Evolutionary conservation across 2,329 filamentous ascomycete species (phyloP), one percentile per base, ranked within the genome.

Genomic region (Incumbomyces delicatus): DNA sequence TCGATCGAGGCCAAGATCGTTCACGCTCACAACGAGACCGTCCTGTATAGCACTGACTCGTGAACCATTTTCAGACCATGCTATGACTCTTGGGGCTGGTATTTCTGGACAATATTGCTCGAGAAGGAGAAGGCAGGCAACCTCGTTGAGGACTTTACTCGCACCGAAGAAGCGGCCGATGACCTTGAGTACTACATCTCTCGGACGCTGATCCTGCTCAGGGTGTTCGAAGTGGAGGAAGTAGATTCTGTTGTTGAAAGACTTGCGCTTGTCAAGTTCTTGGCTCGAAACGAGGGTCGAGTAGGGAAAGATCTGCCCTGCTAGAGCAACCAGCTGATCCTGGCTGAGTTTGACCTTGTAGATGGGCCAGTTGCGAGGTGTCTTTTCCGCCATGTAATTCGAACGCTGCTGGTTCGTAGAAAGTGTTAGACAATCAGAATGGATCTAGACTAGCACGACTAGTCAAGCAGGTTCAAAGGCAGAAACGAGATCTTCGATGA

Each of bases 231-330:
- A 47, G 22, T 52, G 44, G 32, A 55, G 34, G 35, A 49, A 53
- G 46, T 55, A 55, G 48, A 55, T 55, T 31, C 51, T 45, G 31
- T 53, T 55, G 41, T 52, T 52, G 51, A 55, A 52, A 1, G 53
- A 55, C n/a, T 52, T 49, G 13, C 53, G 51, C 2, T 43, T 48
- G n/a, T 42, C 39, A 11, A 51, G 30, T 18, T 47, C 38, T 36
- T 52, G 46, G 41, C 50, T 45, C 37, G 16, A 47, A 37, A 53
- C 44, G 30, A 52, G 41, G 11, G 47, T 44, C 46, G 52, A 48
- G 11, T 47, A 20, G 29, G 52, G 49, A 20, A 52, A 50, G 32
- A 50, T 47, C 30, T 41, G 37, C 17, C 31, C 22, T 16, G 53
- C 40, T 18, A 55, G 44, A 17, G 47, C 38, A 33, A 49, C 49